These are phyloP conservation scores for Polychaeton citri DNA, from an alignment of 2,329 filamentous ascomycete species.

Conservation along the genomic window DNA sequence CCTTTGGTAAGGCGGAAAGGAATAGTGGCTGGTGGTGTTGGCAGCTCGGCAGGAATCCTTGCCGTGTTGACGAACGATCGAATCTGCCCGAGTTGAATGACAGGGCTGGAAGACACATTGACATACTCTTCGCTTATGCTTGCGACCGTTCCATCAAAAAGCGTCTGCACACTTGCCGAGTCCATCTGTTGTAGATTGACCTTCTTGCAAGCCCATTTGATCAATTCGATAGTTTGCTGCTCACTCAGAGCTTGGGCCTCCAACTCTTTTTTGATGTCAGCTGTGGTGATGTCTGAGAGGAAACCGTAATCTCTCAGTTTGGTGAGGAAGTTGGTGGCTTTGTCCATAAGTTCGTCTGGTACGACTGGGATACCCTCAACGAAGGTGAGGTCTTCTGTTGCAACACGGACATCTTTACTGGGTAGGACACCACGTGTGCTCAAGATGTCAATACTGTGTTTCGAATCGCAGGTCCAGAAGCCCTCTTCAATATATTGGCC, in stretches of 20 bases:
- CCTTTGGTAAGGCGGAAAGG: conserved; percentile 70
- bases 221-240: conserved; percentile 65
- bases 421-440: conserved; percentile 77
- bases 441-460: conserved; percentile 71
- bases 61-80: conserved; percentile 61
- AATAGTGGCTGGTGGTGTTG: conserved; percentile 68
- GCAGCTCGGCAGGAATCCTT: conserved; percentile 68
- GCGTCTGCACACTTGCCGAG: conserved; percentile 46
- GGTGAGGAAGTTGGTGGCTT: conserved; percentile 57
- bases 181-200: conserved; percentile 62
- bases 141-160: conserved; percentile 72
- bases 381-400: conserved; percentile 58
- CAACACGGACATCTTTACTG: conserved; percentile 72
- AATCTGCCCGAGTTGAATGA: conserved; percentile 67
- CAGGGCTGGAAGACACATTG: conserved; percentile 45
- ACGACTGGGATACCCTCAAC: conserved; percentile 80
- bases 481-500: conserved; percentile 83
- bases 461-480: conserved; percentile 85
- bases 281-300: conserved; percentile 73
- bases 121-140: conserved; percentile 42
- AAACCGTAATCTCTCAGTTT: conserved; percentile 75
- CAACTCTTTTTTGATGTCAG: conserved; percentile 73
- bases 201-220: conserved; percentile 70
- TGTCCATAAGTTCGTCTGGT: conserved; percentile 59
- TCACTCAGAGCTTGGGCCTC: conserved; percentile 69